A percentile compares a stretch with the other conserved stretches of the same genome.
Evolutionary conservation across 1,284 basidiomycete genomes (phyloP).

Genomic region (Amylostereum chailletii): DNA sequence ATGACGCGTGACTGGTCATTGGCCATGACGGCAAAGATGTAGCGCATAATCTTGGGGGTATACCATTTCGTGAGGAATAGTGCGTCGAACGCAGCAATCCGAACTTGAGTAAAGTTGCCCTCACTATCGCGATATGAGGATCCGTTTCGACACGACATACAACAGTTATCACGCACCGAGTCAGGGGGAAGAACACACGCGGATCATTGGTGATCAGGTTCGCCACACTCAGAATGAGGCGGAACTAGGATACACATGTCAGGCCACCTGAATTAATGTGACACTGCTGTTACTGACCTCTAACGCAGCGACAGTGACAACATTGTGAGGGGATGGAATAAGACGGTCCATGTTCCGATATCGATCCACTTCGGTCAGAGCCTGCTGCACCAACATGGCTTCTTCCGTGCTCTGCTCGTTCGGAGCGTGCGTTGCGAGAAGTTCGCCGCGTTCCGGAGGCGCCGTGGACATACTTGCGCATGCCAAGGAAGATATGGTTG

Average conservation of each 20-base stretch:
- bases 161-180: slow-evolving; percentile 50
- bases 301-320: slow-evolving; percentile 83
- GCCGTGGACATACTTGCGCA: slow-evolving; percentile 67
- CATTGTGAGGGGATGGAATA: slow-evolving; percentile 92
- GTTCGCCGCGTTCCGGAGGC: slow-evolving; percentile 70
- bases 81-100: slow-evolving; percentile 89
- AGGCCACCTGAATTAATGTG: slow-evolving; percentile 4
- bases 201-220: slow-evolving; percentile 79
- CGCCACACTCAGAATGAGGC: slow-evolving; percentile 72
- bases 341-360: slow-evolving; percentile 93
- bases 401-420: slow-evolving; percentile 60
- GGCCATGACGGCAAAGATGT: slow-evolving; percentile 85
- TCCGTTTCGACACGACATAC: neutral
- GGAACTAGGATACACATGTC: slow-evolving; percentile 44
- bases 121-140: slow-evolving; percentile 44
- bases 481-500: slow-evolving; percentile 78
- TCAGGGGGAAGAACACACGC: slow-evolving; percentile 80
- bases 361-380: slow-evolving; percentile 76
- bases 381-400: slow-evolving; percentile 59
- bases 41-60: slow-evolving; percentile 75
- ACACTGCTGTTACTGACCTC: slow-evolving; percentile 48
- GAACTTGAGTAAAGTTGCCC: slow-evolving; percentile 88
- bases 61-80: slow-evolving; percentile 90
- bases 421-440: slow-evolving; percentile 59
- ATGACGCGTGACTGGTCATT: slow-evolving; percentile 80